Evolutionary conservation across 169 alveolate species (phyloP).

Genomic region (Cryptosporidium felis): DNA sequence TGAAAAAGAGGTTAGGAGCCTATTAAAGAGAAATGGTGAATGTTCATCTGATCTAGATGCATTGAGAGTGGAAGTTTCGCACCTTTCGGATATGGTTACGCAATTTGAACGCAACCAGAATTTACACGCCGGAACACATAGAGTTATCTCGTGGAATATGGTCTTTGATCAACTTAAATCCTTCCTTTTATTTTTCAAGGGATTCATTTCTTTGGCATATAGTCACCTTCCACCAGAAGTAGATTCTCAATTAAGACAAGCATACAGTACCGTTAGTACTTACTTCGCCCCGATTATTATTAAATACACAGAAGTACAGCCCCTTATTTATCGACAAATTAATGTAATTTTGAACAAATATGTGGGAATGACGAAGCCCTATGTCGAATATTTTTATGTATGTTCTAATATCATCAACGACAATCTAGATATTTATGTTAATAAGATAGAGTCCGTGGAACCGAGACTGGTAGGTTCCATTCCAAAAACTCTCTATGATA

Average conservation of each 20-base stretch:
- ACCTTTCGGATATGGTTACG: slow-evolving; percentile 15
- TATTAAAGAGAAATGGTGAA: slow-evolving; percentile 33
- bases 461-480: slow-evolving; percentile 23
- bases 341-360: not conserved
- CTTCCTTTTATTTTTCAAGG: slow-evolving; percentile 4
- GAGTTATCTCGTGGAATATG: slow-evolving; percentile 8
- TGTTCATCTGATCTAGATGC: slow-evolving; percentile 53
- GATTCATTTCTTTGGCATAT: not conserved
- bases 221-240: slow-evolving; percentile 35
- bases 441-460: slow-evolving; percentile 15
- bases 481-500: slow-evolving; percentile 18
- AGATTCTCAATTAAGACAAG: not conserved
- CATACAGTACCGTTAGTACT: not conserved
- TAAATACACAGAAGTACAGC: slow-evolving; percentile 9
- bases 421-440: slow-evolving; percentile 17
- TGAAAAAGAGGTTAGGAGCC: slow-evolving; percentile 46
- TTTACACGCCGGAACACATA: not conserved
- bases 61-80: slow-evolving; percentile 23
- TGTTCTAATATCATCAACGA: slow-evolving; percentile 25
- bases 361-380: slow-evolving; percentile 1
- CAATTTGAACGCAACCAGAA: slow-evolving; percentile 10
- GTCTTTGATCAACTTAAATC: not conserved
- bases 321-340: not conserved
- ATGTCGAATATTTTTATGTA: not conserved
- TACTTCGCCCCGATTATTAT: slow-evolving; percentile 15